phyloP scores from a whole-genome alignment of 192 early-diverging fungal genomes.

The Allomyces javanicus region DNA sequence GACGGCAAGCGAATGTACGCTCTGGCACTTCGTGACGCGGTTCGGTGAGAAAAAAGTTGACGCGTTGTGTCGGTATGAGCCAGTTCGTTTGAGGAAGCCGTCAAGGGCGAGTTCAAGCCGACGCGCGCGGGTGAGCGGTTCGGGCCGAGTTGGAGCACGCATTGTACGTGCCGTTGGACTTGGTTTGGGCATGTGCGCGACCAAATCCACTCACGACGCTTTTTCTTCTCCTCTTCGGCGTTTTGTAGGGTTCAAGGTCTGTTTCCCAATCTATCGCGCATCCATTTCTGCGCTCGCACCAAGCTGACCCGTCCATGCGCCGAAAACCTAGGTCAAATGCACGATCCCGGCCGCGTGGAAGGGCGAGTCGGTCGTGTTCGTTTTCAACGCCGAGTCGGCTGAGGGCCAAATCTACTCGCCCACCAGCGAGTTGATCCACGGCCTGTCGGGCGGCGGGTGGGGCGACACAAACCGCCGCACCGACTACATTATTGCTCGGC shows the following conservation, averaged over 20 bases:
- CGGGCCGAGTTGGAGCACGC: slow-evolving; percentile 56
- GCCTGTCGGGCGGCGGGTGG: slow-evolving; percentile 59
- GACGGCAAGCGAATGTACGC: slow-evolving; percentile 32
- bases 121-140: slow-evolving; percentile 51
- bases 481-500: slow-evolving; percentile 25
- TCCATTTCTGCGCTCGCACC: slow-evolving; percentile 14
- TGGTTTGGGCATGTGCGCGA: background rate
- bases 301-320: no score
- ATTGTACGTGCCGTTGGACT: background rate
- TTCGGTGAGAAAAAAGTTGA: no score
- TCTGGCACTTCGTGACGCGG: no score
- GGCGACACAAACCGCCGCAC: slow-evolving; percentile 23
- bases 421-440: slow-evolving; percentile 63
- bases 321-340: slow-evolving; percentile 36
- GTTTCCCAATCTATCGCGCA: slow-evolving; percentile 11
- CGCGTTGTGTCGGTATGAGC: no score
- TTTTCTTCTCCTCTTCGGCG: background rate
- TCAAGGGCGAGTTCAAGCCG: slow-evolving; percentile 42
- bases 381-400: slow-evolving; percentile 60
- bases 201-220: background rate
- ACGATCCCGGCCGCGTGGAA: slow-evolving; percentile 44
- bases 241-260: background rate
- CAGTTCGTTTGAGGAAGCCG: slow-evolving; percentile 45
- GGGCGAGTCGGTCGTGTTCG: slow-evolving; percentile 58
- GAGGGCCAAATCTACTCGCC: slow-evolving; percentile 82